phyloP scores from a whole-genome alignment of 1,284 basidiomycete genomes.

The Ganoderma lingzhi region DNA sequence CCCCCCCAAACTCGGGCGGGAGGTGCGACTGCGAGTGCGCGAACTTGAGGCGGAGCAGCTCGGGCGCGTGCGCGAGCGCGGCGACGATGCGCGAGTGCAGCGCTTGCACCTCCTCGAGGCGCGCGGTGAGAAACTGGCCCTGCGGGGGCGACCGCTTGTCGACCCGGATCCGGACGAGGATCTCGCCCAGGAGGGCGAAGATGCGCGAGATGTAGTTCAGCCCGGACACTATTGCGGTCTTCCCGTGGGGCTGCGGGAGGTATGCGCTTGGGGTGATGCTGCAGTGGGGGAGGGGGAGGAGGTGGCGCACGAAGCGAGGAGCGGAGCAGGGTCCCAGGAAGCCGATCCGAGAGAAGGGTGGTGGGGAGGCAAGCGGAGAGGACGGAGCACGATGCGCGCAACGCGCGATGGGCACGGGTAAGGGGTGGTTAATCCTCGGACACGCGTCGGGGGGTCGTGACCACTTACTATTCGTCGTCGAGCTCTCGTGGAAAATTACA shows the following conservation, averaged over 20 bases:
- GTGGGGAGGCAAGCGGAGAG: slow-evolving; percentile 16
- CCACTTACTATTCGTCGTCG: slow-evolving; percentile 84
- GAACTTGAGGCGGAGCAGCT: slow-evolving; percentile 73
- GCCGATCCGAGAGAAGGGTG: slow-evolving; percentile 20
- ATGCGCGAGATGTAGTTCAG: slow-evolving; percentile 88
- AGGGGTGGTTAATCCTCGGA: slow-evolving; percentile 47
- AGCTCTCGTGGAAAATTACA: slow-evolving; percentile 86
- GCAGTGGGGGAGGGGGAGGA: slow-evolving; percentile 16
- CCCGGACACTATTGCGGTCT: slow-evolving; percentile 84
- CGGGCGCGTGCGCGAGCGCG: slow-evolving; percentile 74
- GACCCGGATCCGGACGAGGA: slow-evolving; percentile 82
- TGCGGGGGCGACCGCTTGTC: slow-evolving; percentile 85
- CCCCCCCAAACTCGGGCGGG: slow-evolving; percentile 69
- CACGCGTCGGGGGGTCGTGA: slow-evolving; percentile 25
- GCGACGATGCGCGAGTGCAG: slow-evolving; percentile 76
- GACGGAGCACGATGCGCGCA: not conserved
- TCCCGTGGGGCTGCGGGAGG: slow-evolving; percentile 82
- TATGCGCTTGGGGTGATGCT: slow-evolving; percentile 85
- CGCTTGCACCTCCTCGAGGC: slow-evolving; percentile 81
- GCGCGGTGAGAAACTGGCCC: slow-evolving; percentile 82
- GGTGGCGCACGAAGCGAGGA: slow-evolving; percentile 11
- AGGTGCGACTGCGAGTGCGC: slow-evolving; percentile 54
- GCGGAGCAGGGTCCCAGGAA: slow-evolving; percentile 13
- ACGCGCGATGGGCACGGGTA: slow-evolving; percentile 30
- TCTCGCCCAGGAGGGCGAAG: slow-evolving; percentile 84